These are phyloP conservation scores for Geranium incanum DNA, from an alignment of 441 rosid species.

Conservation along the genomic window DNA sequence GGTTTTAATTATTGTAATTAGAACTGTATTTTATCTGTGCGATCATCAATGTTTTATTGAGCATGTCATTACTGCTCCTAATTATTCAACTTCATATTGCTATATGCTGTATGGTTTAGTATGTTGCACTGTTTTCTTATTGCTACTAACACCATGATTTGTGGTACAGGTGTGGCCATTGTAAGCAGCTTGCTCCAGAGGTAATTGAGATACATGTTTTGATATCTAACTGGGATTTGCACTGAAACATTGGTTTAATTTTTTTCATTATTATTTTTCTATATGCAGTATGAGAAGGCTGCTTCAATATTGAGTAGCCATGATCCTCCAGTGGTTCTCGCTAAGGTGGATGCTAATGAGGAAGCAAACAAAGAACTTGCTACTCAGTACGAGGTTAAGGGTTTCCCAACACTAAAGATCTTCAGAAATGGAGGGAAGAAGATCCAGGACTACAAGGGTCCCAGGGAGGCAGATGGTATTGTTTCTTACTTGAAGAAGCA, in stretches of 20 bases:
- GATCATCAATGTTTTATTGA: neutral
- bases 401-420: slow-evolving; percentile 82
- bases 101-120: neutral
- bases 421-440: slow-evolving; percentile 75
- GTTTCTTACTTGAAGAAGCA: slow-evolving; percentile 69
- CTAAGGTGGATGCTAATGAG: slow-evolving; percentile 84
- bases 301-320: slow-evolving; percentile 64
- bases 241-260: neutral
- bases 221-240: neutral
- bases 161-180: slow-evolving; percentile 83
- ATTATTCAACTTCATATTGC: neutral
- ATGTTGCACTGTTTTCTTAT: neutral
- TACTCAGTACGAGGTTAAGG: slow-evolving; percentile 46
- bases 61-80: neutral
- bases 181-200: slow-evolving; percentile 94
- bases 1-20: neutral
- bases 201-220: slow-evolving; percentile 29
- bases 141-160: neutral
- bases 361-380: slow-evolving; percentile 66
- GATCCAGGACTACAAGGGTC: slow-evolving; percentile 78
- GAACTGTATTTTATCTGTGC: neutral
- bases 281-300: slow-evolving; percentile 77
- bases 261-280: slow-evolving; percentile 1
- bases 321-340: slow-evolving; percentile 61
- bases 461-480: slow-evolving; percentile 93